Conservation (phyloP, 805 yeast species). For the Ogataea nitratoaversa region DNA sequence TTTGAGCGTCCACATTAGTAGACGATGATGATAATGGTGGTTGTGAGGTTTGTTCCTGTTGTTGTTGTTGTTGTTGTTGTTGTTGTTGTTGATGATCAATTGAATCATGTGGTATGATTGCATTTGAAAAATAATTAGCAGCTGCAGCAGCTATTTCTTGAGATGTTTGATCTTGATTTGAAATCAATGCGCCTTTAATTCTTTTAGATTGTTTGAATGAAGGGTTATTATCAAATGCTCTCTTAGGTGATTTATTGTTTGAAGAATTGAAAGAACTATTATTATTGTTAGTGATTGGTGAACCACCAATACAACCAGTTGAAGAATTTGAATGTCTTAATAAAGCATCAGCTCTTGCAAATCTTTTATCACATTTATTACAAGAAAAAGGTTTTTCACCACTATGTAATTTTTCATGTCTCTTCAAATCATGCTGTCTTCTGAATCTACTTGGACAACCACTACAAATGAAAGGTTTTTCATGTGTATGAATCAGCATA, state of each 20-base stretch:
- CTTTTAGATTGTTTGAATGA: not conserved
- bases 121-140: not conserved
- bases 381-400: constrained; percentile 71
- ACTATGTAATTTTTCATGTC: constrained; percentile 72
- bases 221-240: not conserved
- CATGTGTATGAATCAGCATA: constrained; percentile 60
- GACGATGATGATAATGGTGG: too few species aligned
- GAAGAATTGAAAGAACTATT: not conserved
- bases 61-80: constrained; percentile 2
- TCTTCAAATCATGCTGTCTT: constrained; percentile 68
- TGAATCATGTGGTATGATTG: not conserved
- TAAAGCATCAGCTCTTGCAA: constrained; percentile 75
- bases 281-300: not conserved
- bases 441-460: constrained; percentile 62
- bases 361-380: constrained; percentile 53
- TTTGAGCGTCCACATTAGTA: too few species aligned
- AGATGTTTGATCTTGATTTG: not conserved
- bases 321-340: constrained; percentile 55
- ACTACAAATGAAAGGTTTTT: constrained; percentile 60
- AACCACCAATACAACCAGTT: constrained; percentile 23
- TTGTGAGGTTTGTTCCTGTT: not conserved
- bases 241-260: not conserved
- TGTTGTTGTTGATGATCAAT: not conserved
- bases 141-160: constrained; percentile 7
- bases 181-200: not conserved